Percentiles rank a stretch among this genome's conserved stretches.
phyloP scores from a whole-genome alignment of 257 asterid species.

The Parsonsia alboflavescens region DNA sequence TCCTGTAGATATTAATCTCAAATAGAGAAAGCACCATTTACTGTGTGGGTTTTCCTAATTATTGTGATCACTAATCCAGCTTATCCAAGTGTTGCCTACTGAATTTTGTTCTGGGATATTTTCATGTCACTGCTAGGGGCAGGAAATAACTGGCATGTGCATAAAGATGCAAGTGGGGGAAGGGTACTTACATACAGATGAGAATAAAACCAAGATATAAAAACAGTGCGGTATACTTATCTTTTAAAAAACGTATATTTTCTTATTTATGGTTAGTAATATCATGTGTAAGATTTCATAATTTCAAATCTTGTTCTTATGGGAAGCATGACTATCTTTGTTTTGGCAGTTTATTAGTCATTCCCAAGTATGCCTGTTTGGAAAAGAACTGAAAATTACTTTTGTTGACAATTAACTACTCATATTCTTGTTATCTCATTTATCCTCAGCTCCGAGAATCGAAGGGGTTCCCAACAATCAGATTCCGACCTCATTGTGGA shows the following conservation, averaged over 20 bases:
- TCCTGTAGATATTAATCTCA: background rate
- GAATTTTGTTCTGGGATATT: conserved; percentile 16
- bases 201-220: too few relatives aligned
- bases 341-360: too few relatives aligned
- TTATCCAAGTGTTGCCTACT: background rate
- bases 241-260: too few relatives aligned
- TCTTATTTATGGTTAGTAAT: too few relatives aligned
- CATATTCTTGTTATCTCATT: too few relatives aligned
- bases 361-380: too few relatives aligned
- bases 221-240: background rate
- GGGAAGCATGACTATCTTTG: too few relatives aligned
- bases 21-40: background rate
- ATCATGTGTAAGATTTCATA: background rate
- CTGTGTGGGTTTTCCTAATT: background rate
- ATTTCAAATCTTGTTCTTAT: too few relatives aligned
- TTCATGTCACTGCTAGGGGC: background rate
- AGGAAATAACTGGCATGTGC: background rate
- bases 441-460: conserved; percentile 85
- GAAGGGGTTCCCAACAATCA: conserved; percentile 88
- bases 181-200: too few relatives aligned
- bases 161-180: background rate
- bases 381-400: too few relatives aligned
- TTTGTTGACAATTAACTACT: too few relatives aligned
- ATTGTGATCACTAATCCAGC: background rate
- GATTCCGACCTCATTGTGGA: conserved; percentile 96